Base-by-base conservation (phyloP, 2,329 filamentous ascomycete species). In the Colletotrichum destructivum region DNA sequence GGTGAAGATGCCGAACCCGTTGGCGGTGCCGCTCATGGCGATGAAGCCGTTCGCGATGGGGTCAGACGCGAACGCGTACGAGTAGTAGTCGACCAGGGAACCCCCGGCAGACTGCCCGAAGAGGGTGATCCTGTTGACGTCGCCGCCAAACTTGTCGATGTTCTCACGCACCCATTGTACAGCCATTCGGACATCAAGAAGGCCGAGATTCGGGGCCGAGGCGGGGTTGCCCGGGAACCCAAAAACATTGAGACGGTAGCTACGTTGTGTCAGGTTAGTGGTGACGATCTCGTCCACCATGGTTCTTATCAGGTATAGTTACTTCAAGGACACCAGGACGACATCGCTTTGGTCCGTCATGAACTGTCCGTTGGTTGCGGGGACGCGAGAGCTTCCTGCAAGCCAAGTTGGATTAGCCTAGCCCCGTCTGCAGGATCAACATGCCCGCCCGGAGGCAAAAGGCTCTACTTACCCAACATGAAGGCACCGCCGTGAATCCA, bases 161-260 rank as follows among this genome's bases (percentile, higher is more conserved):
- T 89, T 88, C 57, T 84, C 80, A 3, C 80, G 80, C 0, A 87
- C 78, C 88, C 87, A 89, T 77, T 88, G 84, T 0, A 89, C 76
- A 0, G 85, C 87, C 9, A 83, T 73, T 0, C 88, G 82, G 73
- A 90, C 88, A 75, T 91, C 88, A 5, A 84, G 81, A 6, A 90
- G 77, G 0, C 87, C 88, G 2, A 87, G 75, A 66, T 90, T 90
- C 23, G 61, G 66, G 40, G 63, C 61, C 8, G 63, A 62, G 4
- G 13, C 62, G 1, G 66, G 61, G 54, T 77, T 77, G 6, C 79
- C 79, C 0, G 82, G 83, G 70, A 85, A 84, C 60, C 83, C 83
- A 59, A 85, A 83, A 69, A 85, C 79, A 62, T 81, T 82, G 40
- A 83, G 61, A 1, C 84, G 82, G 72, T 84, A 88, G 79, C 66